phyloP scores from a whole-genome alignment of 805 yeast genomes.

The Saturnispora saitoi region DNA sequence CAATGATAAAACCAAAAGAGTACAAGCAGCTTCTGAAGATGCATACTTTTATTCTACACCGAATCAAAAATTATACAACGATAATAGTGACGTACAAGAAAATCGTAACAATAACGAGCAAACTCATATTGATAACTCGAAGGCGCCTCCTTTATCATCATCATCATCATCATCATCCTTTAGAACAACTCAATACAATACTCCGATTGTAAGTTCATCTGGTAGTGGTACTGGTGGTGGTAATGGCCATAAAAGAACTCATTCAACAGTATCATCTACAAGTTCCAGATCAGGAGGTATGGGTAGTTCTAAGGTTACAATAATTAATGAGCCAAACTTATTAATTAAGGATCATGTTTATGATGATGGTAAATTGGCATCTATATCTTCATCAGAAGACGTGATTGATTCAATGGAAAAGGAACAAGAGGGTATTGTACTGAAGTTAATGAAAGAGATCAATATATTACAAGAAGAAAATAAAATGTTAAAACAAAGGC shows the following conservation, averaged over 20 bases:
- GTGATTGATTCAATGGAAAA: conserved; percentile 56
- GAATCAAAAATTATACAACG: not conserved
- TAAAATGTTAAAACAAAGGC: conserved; percentile 29
- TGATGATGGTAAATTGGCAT: not conserved
- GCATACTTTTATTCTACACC: too few species aligned
- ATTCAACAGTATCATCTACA: not conserved
- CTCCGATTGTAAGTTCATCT: not conserved
- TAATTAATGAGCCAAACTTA: not conserved
- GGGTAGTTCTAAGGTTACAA: not conserved
- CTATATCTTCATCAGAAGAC: conserved; percentile 28
- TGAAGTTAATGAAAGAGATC: conserved; percentile 58
- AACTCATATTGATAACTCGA: not conserved
- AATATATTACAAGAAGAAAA: conserved; percentile 45
- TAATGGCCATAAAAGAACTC: not conserved
- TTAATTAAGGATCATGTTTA: not conserved
- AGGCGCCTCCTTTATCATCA: not conserved
- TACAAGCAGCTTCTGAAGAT: too few species aligned
- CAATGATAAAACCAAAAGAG: not conserved
- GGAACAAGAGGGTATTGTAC: conserved; percentile 69
- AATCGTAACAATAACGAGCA: not conserved
- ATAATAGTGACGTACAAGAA: not conserved
- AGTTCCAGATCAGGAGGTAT: not conserved
- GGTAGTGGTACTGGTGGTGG: not conserved
- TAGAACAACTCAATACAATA: not conserved
- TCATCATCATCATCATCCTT: not conserved